phyloP scores from a whole-genome alignment of 441 rosid genomes.

The Melastoma candidum region DNA sequence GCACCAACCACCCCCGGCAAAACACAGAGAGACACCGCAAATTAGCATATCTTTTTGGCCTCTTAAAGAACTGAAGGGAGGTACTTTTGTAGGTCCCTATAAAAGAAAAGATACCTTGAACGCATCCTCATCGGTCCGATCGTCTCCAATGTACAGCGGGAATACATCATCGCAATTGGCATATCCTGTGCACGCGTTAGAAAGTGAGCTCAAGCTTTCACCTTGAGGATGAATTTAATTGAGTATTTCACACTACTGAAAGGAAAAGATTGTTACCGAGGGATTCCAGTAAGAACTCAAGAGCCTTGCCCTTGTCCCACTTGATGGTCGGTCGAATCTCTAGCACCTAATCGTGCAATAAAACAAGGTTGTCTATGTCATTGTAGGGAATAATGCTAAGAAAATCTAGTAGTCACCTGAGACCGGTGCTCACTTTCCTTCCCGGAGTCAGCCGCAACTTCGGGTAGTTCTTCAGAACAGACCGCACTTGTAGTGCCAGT shows the following conservation, averaged over 20 bases:
- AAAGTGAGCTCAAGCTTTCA: background rate
- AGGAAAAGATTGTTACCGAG: constrained; percentile 40
- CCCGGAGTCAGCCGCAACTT: constrained; percentile 63
- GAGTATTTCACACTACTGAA: background rate
- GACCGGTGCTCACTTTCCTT: constrained; percentile 43
- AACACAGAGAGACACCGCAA: background rate
- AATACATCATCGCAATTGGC: constrained; percentile 54
- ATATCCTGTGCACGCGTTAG: constrained; percentile 34
- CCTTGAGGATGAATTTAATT: background rate
- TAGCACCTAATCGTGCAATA: constrained; percentile 41
- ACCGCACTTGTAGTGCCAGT: constrained; percentile 53
- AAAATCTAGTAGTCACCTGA: background rate
- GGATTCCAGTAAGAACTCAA: constrained; percentile 77
- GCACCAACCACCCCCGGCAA: background rate
- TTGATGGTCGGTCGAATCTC: constrained; percentile 88
- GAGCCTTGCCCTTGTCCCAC: constrained; percentile 99
- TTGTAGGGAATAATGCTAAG: background rate
- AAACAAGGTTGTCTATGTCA: background rate
- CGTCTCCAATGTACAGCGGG: constrained; percentile 76
- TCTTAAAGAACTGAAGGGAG: background rate
- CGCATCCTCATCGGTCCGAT: constrained; percentile 79
- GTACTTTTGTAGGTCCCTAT: background rate
- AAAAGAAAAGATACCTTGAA: constrained; percentile 59
- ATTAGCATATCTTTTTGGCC: constrained; percentile 1
- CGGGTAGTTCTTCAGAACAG: constrained; percentile 63